Conservation (phyloP, 1,139 yeast species). For the Candida glucosophila region DNA sequence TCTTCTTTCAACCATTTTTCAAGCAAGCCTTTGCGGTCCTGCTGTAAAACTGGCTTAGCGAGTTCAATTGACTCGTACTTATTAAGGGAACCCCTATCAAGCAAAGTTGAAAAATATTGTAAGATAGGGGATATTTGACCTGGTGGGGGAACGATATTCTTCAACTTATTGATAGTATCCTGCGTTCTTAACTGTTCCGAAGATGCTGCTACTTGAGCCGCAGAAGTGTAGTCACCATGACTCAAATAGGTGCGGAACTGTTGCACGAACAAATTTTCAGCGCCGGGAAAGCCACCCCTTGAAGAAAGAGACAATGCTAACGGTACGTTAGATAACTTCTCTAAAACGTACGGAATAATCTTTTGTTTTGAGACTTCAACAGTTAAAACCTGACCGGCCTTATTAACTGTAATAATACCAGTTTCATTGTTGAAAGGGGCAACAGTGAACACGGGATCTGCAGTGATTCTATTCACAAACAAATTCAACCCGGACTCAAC, state of each 20-base stretch:
- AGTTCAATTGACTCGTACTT: slow-evolving; percentile 91
- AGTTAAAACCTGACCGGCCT: slow-evolving; percentile 89
- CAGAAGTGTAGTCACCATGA: slow-evolving; percentile 82
- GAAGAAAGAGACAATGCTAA: slow-evolving; percentile 86
- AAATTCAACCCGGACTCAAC: slow-evolving; percentile 86
- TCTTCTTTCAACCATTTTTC: slow-evolving; percentile 97
- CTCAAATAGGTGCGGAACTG: slow-evolving; percentile 82
- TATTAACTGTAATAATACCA: slow-evolving; percentile 90
- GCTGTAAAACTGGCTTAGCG: slow-evolving; percentile 92
- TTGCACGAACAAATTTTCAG: slow-evolving; percentile 83
- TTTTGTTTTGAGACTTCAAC: slow-evolving; percentile 83
- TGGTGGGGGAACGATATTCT: slow-evolving; percentile 87
- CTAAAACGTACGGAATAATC: slow-evolving; percentile 83
- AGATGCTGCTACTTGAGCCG: slow-evolving; percentile 96
- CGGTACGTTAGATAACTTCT: slow-evolving; percentile 77
- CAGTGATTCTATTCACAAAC: slow-evolving; percentile 93
- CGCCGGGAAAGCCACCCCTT: slow-evolving; percentile 96
- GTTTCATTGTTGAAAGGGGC: slow-evolving; percentile 61
- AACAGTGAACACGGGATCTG: slow-evolving; percentile 93
- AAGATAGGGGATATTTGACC: slow-evolving; percentile 93
- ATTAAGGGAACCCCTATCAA: slow-evolving; percentile 90
- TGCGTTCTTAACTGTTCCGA: slow-evolving; percentile 92
- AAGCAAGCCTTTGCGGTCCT: slow-evolving; percentile 86
- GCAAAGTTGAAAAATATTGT: slow-evolving; percentile 84
- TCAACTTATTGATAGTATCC: slow-evolving; percentile 88